Evolutionary conservation across 352 stramenopile species (phyloP).

Genomic region (Elongisporangium prolatum): DNA sequence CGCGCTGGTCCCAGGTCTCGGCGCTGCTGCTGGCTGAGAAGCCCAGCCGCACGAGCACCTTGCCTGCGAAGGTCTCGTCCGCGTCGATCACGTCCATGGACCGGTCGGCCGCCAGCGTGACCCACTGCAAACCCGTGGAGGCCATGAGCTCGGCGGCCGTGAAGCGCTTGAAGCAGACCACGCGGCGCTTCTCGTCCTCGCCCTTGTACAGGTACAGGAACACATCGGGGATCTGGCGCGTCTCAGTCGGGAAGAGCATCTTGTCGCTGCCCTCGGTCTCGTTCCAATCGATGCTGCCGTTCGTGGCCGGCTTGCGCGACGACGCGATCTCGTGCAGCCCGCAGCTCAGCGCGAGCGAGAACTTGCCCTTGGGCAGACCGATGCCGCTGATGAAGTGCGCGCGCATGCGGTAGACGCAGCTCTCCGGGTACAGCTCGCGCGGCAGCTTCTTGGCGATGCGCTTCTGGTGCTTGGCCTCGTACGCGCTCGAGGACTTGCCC

Average conservation of each 20-base stretch:
- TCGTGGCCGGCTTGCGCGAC: slow-evolving; percentile 46
- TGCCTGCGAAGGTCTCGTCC: slow-evolving; percentile 59
- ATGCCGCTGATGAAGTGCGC: slow-evolving; percentile 60
- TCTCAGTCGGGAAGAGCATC: slow-evolving; percentile 47
- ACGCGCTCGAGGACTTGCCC: slow-evolving; percentile 46
- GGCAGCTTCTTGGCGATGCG: slow-evolving; percentile 45
- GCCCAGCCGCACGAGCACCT: slow-evolving; percentile 62
- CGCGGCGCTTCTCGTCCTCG: slow-evolving; percentile 45
- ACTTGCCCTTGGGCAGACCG: slow-evolving; percentile 47
- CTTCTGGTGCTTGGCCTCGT: slow-evolving; percentile 74
- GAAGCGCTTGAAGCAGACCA: slow-evolving; percentile 78
- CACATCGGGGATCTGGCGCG: slow-evolving; percentile 70
- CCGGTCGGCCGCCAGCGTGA: slow-evolving; percentile 56
- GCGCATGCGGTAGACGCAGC: slow-evolving; percentile 55
- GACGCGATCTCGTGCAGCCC: slow-evolving; percentile 50
- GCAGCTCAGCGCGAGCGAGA: slow-evolving; percentile 51
- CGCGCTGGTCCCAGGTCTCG: slow-evolving; percentile 46
- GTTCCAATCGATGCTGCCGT: slow-evolving; percentile 79
- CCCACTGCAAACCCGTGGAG: slow-evolving; percentile 53
- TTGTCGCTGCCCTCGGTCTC: slow-evolving; percentile 66
- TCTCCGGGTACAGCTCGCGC: slow-evolving; percentile 40
- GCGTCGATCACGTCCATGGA: slow-evolving; percentile 43
- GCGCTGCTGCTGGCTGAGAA: slow-evolving; percentile 46
- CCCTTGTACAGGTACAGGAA: slow-evolving; percentile 77
- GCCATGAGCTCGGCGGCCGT: slow-evolving; percentile 49